A percentile compares a stretch with the other conserved stretches of the same genome.
phyloP scores from a whole-genome alignment of 768 basidiomycete genomes.

The Candolleomyces eurysporus region DNA sequence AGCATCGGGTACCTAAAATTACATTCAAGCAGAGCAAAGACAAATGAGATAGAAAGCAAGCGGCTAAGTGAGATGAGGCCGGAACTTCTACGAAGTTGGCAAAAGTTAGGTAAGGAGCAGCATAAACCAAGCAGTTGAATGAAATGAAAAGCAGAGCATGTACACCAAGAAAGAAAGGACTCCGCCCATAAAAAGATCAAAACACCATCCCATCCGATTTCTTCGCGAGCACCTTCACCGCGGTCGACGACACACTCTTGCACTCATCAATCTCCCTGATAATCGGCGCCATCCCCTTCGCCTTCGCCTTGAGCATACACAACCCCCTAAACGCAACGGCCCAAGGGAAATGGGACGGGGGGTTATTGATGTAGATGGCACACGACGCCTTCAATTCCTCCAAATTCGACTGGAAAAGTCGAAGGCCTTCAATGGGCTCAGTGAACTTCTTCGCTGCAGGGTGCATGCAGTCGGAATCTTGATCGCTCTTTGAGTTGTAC shows the following conservation, averaged over 20 bases:
- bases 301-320: slow-evolving; percentile 54
- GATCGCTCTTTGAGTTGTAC: not conserved
- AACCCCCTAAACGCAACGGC: slow-evolving; percentile 51
- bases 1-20: too few relatives aligned
- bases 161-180: not conserved
- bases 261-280: slow-evolving; percentile 39
- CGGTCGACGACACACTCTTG: slow-evolving; percentile 29
- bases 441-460: slow-evolving; percentile 14
- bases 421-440: slow-evolving; percentile 22
- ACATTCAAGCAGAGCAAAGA: too few relatives aligned
- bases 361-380: slow-evolving; percentile 32
- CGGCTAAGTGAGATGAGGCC: too few relatives aligned
- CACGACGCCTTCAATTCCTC: slow-evolving; percentile 57
- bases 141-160: too few relatives aligned
- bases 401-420: slow-evolving; percentile 25
- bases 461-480: slow-evolving; percentile 24
- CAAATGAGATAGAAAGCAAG: too few relatives aligned
- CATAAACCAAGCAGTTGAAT: too few relatives aligned
- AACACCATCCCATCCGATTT: not conserved
- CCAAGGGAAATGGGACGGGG: slow-evolving; percentile 42
- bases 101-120: too few relatives aligned
- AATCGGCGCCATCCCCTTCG: slow-evolving; percentile 32
- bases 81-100: too few relatives aligned
- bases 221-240: slow-evolving; percentile 21
- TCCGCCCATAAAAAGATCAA: not conserved